Evolutionary conservation across 148 eudicot species (phyloP), one percentile per base, ranked within the genome.

Genomic region (Rhododendron williamsianum): DNA sequence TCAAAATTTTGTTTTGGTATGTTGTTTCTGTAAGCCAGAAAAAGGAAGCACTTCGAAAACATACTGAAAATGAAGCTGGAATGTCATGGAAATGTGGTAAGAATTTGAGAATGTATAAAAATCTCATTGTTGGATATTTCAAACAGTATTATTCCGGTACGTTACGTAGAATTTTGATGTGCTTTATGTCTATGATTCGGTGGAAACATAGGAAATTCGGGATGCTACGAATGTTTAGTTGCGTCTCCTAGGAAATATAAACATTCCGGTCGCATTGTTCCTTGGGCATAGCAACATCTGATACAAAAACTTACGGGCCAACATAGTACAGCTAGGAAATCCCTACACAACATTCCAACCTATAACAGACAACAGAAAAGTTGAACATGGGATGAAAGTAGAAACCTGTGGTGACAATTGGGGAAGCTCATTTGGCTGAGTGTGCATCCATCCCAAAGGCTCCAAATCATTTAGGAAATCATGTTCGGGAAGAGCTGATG

Each of bases 371-470:
- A 72, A 9, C 49, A 60, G 11, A 81, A 67, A 41, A 19, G 13
- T 33, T 81, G 65, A 80, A 35, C 25, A 69, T 0, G 13, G 21
- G 43, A 33, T 52, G 63, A 48, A 23, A 27, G 30, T 23, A 63
- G 23, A 65, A 82, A 97, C 99, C 98, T 97, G 99, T 5, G 98
- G 98, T 69, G 99, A 95, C 78, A 97, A 72, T 93, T 97, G 99
- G 36, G 99, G 99, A 85, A 95, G 99, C 86, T 97, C 99, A 65
- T 95, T 97, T 74, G 99, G 98, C 87, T 97, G 99, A 4, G 99
- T 94, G 87, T 95, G 99, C 99, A 97, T 93, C 99, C 99, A 97
- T 87, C 99, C 99, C 86, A 97, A 85, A 51, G 99, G 99, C 90
- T 97, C 99, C 89, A 97, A 92, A 85, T 97, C 99, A 86, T 87